These are phyloP conservation scores for Podila epigama DNA, from an alignment of 192 early-diverging fungal genomes.

Conservation along the genomic window DNA sequence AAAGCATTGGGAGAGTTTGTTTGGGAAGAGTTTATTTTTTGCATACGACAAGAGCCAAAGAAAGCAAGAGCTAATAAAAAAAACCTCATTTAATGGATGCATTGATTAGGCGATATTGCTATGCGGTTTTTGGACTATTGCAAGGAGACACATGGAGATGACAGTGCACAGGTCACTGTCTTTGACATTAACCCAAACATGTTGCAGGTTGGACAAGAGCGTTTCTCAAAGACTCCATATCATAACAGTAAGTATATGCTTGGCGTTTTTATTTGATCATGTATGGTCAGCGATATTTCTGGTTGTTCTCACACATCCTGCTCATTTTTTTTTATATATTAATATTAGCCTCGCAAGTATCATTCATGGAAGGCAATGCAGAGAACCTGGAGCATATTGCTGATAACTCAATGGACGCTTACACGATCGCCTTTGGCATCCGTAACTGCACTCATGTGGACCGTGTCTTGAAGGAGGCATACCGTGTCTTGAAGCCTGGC, in stretches of 20 bases:
- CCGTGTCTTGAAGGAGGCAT: slow-evolving; percentile 86
- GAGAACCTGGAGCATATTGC: slow-evolving; percentile 81
- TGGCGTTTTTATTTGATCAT: background rate
- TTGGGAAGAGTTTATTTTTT: no score
- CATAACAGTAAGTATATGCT: slow-evolving; percentile 54
- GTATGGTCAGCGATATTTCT: background rate
- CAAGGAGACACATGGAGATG: slow-evolving; percentile 69
- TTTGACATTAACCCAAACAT: slow-evolving; percentile 98
- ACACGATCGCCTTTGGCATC: slow-evolving; percentile 98
- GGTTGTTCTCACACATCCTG: background rate
- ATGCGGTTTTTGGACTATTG: slow-evolving; percentile 92
- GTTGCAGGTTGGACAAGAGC: slow-evolving; percentile 86
- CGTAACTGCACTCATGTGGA: slow-evolving; percentile 96
- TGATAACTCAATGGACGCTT: slow-evolving; percentile 85
- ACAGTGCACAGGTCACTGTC: slow-evolving; percentile 77
- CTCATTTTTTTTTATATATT: background rate
- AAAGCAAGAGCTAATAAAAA: no score
- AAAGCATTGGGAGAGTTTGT: no score
- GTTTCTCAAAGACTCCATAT: slow-evolving; percentile 67
- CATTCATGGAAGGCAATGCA: slow-evolving; percentile 88
- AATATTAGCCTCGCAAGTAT: slow-evolving; percentile 61
- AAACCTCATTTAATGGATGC: background rate
- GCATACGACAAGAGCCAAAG: no score
- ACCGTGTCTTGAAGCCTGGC: slow-evolving; percentile 93
- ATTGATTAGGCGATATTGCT: slow-evolving; percentile 83